phyloP scores from a whole-genome alignment of 768 basidiomycete species.

The Lactifluus pinguis region DNA sequence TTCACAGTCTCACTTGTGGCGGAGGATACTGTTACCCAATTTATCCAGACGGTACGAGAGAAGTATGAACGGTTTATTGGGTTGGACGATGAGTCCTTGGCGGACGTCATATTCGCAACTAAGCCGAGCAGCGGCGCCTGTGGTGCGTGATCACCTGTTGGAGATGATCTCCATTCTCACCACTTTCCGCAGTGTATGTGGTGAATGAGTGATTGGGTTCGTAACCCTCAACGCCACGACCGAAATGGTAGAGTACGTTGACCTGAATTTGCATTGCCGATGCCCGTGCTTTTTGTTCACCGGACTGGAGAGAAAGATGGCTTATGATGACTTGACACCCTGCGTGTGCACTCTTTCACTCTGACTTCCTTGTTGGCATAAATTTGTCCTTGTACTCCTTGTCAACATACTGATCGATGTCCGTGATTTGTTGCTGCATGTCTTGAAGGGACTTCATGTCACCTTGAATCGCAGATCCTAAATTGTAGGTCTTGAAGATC shows the following conservation, averaged over 20 bases:
- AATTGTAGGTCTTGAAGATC: too few species aligned
- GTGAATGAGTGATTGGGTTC: neutral
- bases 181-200: neutral
- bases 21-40: slow-evolving; percentile 48
- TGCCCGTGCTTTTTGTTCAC: neutral
- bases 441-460: too few species aligned
- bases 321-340: too few species aligned
- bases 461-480: too few species aligned
- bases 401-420: too few species aligned
- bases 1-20: slow-evolving; percentile 78
- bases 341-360: too few species aligned
- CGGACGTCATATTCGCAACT: slow-evolving; percentile 72
- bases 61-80: slow-evolving; percentile 55
- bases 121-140: slow-evolving; percentile 77
- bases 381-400: too few species aligned
- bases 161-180: neutral
- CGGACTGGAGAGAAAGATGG: too few species aligned
- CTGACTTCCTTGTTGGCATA: too few species aligned
- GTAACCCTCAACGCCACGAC: neutral
- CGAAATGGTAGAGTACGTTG: neutral
- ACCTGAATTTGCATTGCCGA: neutral
- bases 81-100: slow-evolving; percentile 48
- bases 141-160: slow-evolving; percentile 37
- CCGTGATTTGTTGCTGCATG: too few species aligned
- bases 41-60: slow-evolving; percentile 53